Evolutionary conservation across 176 grass and related monocot genomes (phyloP), one percentile per base, ranked within the genome.

Genomic region (Lolium multiflorum): DNA sequence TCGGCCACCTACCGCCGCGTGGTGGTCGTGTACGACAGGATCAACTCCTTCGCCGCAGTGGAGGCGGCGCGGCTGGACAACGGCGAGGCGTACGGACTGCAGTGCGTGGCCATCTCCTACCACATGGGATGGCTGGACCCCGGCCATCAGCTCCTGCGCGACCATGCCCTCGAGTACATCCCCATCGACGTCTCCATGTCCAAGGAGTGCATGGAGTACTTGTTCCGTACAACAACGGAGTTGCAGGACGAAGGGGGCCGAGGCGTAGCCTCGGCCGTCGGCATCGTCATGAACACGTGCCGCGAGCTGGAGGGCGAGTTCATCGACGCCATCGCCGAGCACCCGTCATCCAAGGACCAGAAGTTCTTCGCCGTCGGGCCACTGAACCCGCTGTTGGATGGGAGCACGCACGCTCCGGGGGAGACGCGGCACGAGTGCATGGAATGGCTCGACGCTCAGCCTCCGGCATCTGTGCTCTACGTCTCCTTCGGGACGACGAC

Each of bases 1-100:
- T 89, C 90, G 21, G 54, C 60, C 2, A 21, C 77, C 2, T 71
- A 64, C 11, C 77, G 57, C 18, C 87, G 87, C 51, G 70, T 92
- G 15, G 87, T 90, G 10, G 81, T 94, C 56, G 52, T 88, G 41
- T 64, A 89, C 68, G 92, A 94, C 46, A 9, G 39, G 12, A 0
- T 88, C 15, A 49, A 61, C 66, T 87, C 39, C 11, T 90, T 88
- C 82, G 89, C 81, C 6, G 87, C 43, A 11, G 39, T 56, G 50
- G 76, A 91, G 78, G 89, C 86, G 17, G 74, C 83, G 66, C 58
- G 51, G 12, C 21, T 94, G 20, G 60, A 52, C 56, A 89, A 94
- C 44, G 44, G 44, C 44, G 44, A 47, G 44, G 5, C 44, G 7
- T 47, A 47, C 44, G 8, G 6, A 6, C 75, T 91, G n/a, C 75